phyloP scores from a whole-genome alignment of 106 monocot species.

The Dendrobium nobile region DNA sequence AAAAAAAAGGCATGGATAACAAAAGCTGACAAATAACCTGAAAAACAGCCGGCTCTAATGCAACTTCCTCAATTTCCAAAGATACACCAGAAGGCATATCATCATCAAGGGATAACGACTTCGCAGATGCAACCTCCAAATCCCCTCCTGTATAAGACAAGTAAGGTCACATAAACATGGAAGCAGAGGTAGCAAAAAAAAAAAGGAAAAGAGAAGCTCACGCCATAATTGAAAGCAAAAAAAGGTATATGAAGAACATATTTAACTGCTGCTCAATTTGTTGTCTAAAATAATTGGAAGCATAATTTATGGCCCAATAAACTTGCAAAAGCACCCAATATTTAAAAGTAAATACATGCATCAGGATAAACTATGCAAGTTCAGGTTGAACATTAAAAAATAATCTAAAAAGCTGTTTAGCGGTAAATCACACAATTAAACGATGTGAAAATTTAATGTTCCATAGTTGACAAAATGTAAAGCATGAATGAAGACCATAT shows the following conservation, averaged over 20 bases:
- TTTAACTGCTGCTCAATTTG: background rate
- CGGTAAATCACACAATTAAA: background rate
- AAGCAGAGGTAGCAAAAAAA: background rate
- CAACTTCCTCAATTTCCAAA: constrained; percentile 25
- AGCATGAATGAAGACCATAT: background rate
- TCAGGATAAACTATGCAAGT: background rate
- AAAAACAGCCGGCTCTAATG: constrained; percentile 32
- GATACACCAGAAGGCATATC: constrained; percentile 22
- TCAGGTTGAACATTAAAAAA: background rate
- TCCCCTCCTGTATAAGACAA: constrained; percentile 22
- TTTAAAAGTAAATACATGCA: background rate
- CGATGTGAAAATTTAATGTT: background rate
- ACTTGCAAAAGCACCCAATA: background rate
- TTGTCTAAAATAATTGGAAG: background rate
- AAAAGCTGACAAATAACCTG: constrained; percentile 34
- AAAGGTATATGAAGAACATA: background rate
- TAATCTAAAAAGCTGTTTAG: background rate
- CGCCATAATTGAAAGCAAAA: background rate
- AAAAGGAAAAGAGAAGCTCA: background rate
- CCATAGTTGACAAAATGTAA: background rate
- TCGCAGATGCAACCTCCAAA: constrained; percentile 16
- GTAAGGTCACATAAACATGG: background rate
- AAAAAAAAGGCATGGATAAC: background rate
- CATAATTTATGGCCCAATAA: background rate
- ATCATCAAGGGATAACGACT: constrained; percentile 17